These are phyloP conservation scores for Elasticomyces elasticus DNA, from an alignment of 495 filamentous ascomycete genomes.

Conservation along the genomic window DNA sequence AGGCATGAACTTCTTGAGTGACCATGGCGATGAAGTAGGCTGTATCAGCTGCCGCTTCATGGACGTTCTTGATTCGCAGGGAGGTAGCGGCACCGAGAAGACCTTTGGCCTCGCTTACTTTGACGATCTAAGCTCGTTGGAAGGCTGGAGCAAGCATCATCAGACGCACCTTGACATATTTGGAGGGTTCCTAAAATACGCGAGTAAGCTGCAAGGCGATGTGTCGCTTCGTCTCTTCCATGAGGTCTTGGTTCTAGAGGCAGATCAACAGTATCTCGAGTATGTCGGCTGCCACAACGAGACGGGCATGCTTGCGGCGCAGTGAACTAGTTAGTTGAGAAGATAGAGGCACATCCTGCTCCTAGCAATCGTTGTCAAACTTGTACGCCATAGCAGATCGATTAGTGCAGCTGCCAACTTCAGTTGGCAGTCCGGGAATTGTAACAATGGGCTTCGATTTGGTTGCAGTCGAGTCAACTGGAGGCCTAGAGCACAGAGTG, in stretches of 20 bases:
- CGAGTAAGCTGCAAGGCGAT: conserved; percentile 23
- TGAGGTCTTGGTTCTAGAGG: conserved; percentile 31
- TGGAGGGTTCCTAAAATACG: conserved; percentile 29
- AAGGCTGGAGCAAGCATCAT: conserved; percentile 31
- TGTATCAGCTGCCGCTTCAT: conserved; percentile 29
- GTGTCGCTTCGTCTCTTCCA: conserved; percentile 30
- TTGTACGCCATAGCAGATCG: too few species aligned
- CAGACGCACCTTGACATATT: conserved; percentile 30
- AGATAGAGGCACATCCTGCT: too few species aligned
- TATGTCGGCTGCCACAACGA: conserved; percentile 30
- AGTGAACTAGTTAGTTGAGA: too few species aligned
- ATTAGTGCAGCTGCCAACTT: too few species aligned
- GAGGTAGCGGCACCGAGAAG: conserved; percentile 23
- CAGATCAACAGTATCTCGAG: conserved; percentile 33
- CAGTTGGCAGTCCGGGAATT: too few species aligned
- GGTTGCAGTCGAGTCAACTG: too few species aligned
- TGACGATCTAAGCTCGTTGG: conserved; percentile 28
- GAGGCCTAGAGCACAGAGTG: too few species aligned
- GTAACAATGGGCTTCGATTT: too few species aligned
- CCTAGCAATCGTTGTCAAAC: too few species aligned
- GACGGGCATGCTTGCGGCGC: conserved; percentile 32
- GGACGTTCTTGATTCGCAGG: conserved; percentile 28
- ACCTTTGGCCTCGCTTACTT: conserved; percentile 32
- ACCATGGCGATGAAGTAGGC: conserved; percentile 26
- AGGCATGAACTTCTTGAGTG: conserved; percentile 29